Evolutionary conservation across 140 eudicot species (phyloP).

Genomic region (Senecio squalidus): DNA sequence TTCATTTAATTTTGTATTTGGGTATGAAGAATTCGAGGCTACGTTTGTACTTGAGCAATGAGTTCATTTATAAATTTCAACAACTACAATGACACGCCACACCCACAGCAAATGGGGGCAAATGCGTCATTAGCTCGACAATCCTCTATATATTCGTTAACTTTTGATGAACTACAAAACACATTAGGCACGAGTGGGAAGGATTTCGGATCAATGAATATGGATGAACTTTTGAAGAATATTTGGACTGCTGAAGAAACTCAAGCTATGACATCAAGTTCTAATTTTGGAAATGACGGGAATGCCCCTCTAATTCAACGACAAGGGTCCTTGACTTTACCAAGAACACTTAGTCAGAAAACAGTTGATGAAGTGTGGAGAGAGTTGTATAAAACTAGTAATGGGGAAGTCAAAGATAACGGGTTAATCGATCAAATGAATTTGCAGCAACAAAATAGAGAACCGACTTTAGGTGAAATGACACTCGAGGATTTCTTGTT

Average conservation of each 20-base stretch:
- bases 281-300: constrained; percentile 31
- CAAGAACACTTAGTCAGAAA: constrained; percentile 84
- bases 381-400: constrained; percentile 45
- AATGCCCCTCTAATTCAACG: constrained; percentile 35
- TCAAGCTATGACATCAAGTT: constrained; percentile 41
- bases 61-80: constrained; percentile 68
- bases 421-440: constrained; percentile 26
- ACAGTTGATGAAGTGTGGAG: constrained; percentile 93
- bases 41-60: constrained; percentile 31
- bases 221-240: constrained; percentile 79
- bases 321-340: constrained; percentile 79
- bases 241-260: constrained; percentile 84
- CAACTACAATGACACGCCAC: constrained; percentile 42
- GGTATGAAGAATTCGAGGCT: constrained; percentile 22
- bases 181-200: constrained; percentile 67
- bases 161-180: constrained; percentile 79
- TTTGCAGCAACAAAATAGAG: constrained; percentile 43
- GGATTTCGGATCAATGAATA: constrained; percentile 90
- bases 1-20: constrained; percentile 10
- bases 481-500: constrained; percentile 78
- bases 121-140: constrained; percentile 57
- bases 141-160: constrained; percentile 68
- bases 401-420: constrained; percentile 37
- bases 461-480: constrained; percentile 74
- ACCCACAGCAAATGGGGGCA: constrained; percentile 37